These are phyloP conservation scores for Blakeslea trispora DNA, from an alignment of 371 early-diverging fungal genomes.

Conservation along the genomic window DNA sequence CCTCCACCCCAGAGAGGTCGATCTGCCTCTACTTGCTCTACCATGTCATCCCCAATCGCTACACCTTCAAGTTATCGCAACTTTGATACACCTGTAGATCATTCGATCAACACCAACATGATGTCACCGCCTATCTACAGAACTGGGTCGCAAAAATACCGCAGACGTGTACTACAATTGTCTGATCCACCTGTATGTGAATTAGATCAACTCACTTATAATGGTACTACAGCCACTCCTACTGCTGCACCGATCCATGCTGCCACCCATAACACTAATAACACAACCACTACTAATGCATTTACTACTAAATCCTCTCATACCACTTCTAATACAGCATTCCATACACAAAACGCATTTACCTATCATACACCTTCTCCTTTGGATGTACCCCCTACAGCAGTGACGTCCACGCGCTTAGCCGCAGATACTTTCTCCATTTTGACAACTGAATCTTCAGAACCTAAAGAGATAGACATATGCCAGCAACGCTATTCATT, in stretches of 20 bases:
- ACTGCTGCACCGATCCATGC: too few relatives aligned
- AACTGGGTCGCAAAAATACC: slow-evolving; percentile 31
- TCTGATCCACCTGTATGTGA: slow-evolving; percentile 36
- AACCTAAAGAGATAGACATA: slow-evolving; percentile 29
- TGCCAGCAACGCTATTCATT: slow-evolving; percentile 34
- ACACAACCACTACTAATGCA: not conserved
- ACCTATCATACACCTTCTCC: not conserved
- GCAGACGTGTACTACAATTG: slow-evolving; percentile 32
- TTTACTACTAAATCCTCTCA: not conserved
- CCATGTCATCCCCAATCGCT: slow-evolving; percentile 16
- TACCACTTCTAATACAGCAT: slow-evolving; percentile 1
- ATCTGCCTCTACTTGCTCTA: slow-evolving; percentile 13
- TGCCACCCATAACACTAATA: not conserved
- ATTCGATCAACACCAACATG: slow-evolving; percentile 6
- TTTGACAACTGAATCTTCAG: slow-evolving; percentile 18
- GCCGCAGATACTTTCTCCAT: slow-evolving; percentile 26
- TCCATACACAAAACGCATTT: slow-evolving; percentile 4
- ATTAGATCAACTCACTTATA: slow-evolving; percentile 39
- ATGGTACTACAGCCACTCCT: slow-evolving; percentile 16
- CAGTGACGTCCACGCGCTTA: slow-evolving; percentile 18
- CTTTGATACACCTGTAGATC: slow-evolving; percentile 12
- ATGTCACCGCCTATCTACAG: slow-evolving; percentile 34
- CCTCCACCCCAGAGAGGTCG: slow-evolving; percentile 12
- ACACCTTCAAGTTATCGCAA: slow-evolving; percentile 21
- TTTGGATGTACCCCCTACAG: slow-evolving; percentile 24